A percentile compares a stretch with the other conserved stretches of the same genome.
Conservation (phyloP, 1,284 basidiomycete genomes). For the Earliella scabrosa region DNA sequence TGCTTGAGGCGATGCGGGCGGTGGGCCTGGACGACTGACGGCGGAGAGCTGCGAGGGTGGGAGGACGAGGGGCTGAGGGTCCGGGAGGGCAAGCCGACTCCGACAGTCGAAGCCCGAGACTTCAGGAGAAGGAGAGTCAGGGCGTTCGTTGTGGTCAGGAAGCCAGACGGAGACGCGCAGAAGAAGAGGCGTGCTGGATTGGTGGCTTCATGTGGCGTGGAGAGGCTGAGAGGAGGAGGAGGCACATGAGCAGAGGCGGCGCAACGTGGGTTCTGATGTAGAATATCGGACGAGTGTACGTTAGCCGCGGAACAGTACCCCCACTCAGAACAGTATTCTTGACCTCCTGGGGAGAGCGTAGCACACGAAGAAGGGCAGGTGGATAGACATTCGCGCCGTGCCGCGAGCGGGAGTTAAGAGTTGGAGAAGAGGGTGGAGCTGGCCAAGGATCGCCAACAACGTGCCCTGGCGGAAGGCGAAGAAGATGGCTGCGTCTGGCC, state of each 20-base stretch:
- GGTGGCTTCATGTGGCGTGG: slow-evolving; percentile 9
- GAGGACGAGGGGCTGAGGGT: neutral
- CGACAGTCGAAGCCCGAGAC: neutral
- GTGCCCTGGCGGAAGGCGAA: neutral
- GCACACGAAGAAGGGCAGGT: no score
- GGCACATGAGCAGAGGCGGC: slow-evolving; percentile 20
- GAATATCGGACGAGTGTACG: slow-evolving; percentile 10
- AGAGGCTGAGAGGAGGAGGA: slow-evolving; percentile 8
- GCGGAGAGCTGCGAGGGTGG: neutral
- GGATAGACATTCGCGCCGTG: neutral
- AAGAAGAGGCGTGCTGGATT: neutral
- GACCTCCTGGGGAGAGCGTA: neutral
- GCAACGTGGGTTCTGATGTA: slow-evolving; percentile 24
- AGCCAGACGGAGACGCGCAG: neutral
- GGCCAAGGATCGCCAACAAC: neutral
- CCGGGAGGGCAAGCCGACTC: neutral
- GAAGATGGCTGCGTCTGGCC: neutral
- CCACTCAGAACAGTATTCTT: neutral
- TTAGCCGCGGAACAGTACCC: slow-evolving; percentile 7
- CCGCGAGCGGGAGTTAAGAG: neutral
- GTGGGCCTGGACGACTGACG: slow-evolving; percentile 14
- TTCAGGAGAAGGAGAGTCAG: neutral
- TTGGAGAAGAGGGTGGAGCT: neutral
- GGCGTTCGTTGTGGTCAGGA: no score
- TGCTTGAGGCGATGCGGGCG: slow-evolving; percentile 14